Evolutionary conservation across 345 rosid genomes (phyloP).

Genomic region (Erodium maritimum): DNA sequence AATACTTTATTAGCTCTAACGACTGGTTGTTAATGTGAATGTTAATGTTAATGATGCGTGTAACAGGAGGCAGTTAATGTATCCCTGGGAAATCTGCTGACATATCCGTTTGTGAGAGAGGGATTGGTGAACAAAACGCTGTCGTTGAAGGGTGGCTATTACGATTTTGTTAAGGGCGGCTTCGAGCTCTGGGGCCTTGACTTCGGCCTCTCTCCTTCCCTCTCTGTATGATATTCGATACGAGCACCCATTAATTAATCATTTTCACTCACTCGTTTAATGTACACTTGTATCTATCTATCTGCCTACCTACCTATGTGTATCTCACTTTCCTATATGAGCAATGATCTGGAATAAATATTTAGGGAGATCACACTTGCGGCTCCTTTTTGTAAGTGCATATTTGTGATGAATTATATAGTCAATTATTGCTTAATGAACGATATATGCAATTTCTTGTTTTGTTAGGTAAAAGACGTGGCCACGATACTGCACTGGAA

Average conservation of each 20-base stretch:
- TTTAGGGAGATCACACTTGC: conserved; percentile 1
- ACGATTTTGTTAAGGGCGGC: conserved; percentile 69
- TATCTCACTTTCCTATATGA: too few relatives aligned
- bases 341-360: conserved; percentile 6
- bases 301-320: too few relatives aligned
- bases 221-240: conserved; percentile 67
- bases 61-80: conserved; percentile 84
- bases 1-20: too few relatives aligned
- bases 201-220: conserved; percentile 52
- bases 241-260: conserved; percentile 6
- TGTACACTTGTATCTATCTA: too few relatives aligned
- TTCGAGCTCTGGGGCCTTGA: conserved; percentile 96
- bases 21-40: too few relatives aligned
- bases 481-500: not conserved
- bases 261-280: too few relatives aligned
- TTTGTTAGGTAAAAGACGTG: not conserved
- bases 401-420: too few relatives aligned
- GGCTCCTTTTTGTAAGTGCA: not conserved
- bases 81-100: conserved; percentile 71
- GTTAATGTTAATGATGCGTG: too few relatives aligned
- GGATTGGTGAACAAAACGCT: conserved; percentile 80
- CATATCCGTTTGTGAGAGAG: conserved; percentile 90
- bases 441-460: not conserved
- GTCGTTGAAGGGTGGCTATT: conserved; percentile 77
- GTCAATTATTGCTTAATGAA: too few relatives aligned